Evolutionary conservation across 495 filamentous ascomycete genomes (phyloP).

Genomic region (Aspergillus campestris): DNA sequence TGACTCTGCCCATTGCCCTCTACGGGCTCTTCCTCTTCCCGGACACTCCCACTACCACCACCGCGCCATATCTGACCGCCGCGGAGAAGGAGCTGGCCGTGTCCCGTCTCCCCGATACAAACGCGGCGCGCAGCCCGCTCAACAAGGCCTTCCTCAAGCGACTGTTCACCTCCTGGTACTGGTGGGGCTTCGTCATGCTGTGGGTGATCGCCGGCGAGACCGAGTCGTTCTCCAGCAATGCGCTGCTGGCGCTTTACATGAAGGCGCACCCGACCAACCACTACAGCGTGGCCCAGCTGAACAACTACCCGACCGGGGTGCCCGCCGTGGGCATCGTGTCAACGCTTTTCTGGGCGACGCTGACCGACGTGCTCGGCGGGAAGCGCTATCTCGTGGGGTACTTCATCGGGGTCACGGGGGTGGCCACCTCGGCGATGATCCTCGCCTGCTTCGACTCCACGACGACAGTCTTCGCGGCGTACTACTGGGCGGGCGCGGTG

Average conservation of each 20-base stretch:
- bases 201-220: slow-evolving; percentile 43
- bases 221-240: slow-evolving; percentile 42
- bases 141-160: slow-evolving; percentile 31
- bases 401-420: slow-evolving; percentile 42
- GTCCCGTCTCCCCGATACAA: slow-evolving; percentile 24
- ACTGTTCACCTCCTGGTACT: slow-evolving; percentile 36
- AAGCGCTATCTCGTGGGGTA: slow-evolving; percentile 45
- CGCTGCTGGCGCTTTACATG: slow-evolving; percentile 27
- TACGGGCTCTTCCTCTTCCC: slow-evolving; percentile 53
- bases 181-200: slow-evolving; percentile 41
- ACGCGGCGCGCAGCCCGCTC: slow-evolving; percentile 20
- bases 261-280: slow-evolving; percentile 25
- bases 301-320: slow-evolving; percentile 41
- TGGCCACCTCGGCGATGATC: slow-evolving; percentile 41
- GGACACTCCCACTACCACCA: slow-evolving; percentile 48
- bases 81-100: slow-evolving; percentile 40
- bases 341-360: slow-evolving; percentile 45
- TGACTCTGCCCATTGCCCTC: slow-evolving; percentile 50
- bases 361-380: slow-evolving; percentile 44
- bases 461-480: slow-evolving; percentile 39
- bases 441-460: slow-evolving; percentile 33
- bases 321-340: slow-evolving; percentile 41
- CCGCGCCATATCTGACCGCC: slow-evolving; percentile 40
- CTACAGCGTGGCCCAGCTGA: slow-evolving; percentile 38
- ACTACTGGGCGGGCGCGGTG: slow-evolving; percentile 46